phyloP scores from a whole-genome alignment of 2,329 filamentous ascomycete species.

The Rosellinia necatrix region DNA sequence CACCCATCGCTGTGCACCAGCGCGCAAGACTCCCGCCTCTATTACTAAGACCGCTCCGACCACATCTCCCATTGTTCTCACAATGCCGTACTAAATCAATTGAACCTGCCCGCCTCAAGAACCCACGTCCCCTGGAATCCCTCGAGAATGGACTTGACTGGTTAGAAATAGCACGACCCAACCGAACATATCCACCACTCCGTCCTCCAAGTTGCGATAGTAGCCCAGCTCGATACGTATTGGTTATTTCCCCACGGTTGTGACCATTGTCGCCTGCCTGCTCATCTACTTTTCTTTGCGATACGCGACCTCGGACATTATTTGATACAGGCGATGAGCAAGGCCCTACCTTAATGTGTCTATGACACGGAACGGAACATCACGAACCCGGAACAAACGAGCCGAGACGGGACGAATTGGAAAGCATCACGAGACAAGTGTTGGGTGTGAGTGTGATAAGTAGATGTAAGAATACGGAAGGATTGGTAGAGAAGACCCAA shows the following conservation, averaged over 20 bases:
- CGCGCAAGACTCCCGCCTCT: too few species aligned
- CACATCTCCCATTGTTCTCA: not conserved
- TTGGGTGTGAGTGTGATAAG: not conserved
- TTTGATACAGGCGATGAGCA: constrained; percentile 19
- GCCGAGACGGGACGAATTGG: constrained; percentile 6
- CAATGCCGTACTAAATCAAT: constrained; percentile 20
- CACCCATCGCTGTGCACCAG: not conserved
- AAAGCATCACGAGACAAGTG: not conserved
- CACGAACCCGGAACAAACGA: constrained; percentile 17
- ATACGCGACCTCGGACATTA: constrained; percentile 1
- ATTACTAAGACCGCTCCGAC: too few species aligned
- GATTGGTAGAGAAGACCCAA: not conserved
- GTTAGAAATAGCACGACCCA: constrained; percentile 16
- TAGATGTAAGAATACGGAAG: constrained; percentile 2
- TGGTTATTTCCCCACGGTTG: not conserved
- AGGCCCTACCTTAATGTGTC: constrained; percentile 19
- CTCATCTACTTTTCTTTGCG: not conserved
- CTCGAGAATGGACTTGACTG: constrained; percentile 22
- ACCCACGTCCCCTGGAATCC: too few species aligned
- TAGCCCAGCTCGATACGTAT: not conserved
- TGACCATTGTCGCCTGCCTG: not conserved
- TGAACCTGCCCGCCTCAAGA: constrained; percentile 13
- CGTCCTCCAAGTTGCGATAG: constrained; percentile 2
- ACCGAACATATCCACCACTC: not conserved
- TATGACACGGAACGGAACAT: constrained; percentile 19